Conservation (phyloP, 305 asterid species). For the Ilex paraguariensis region DNA sequence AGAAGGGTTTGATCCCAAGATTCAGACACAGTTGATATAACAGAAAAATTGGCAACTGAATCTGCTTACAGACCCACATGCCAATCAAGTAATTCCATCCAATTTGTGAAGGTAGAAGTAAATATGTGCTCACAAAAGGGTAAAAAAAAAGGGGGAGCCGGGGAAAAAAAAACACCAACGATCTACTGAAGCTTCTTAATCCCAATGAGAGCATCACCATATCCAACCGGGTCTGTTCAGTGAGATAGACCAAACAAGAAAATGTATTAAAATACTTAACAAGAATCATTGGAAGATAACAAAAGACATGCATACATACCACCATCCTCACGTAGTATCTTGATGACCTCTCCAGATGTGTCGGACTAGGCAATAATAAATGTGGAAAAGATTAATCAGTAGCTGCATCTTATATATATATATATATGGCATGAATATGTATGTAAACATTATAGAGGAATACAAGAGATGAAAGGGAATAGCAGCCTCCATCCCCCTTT, state of each 20-base stretch:
- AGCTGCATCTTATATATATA: constrained; percentile 4
- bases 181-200: constrained; percentile 69
- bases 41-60: too few relatives aligned
- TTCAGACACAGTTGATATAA: too few relatives aligned
- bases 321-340: constrained; percentile 67
- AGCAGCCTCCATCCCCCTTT: too few relatives aligned
- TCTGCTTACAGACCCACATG: too few relatives aligned
- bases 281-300: too few relatives aligned
- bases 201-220: constrained; percentile 83
- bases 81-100: too few relatives aligned
- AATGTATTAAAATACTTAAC: not conserved
- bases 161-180: not conserved
- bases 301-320: constrained; percentile 40
- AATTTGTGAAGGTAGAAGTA: too few relatives aligned
- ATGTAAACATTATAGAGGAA: not conserved
- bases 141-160: not conserved
- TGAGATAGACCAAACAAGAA: constrained; percentile 4
- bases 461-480: not conserved
- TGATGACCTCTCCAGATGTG: constrained; percentile 74
- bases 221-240: constrained; percentile 72
- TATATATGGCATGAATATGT: not conserved
- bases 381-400: constrained; percentile 1
- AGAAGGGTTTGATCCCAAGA: too few relatives aligned
- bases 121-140: too few relatives aligned
- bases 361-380: constrained; percentile 44